Evolutionary conservation across 2,329 filamentous ascomycete species (phyloP).

Genomic region (Trichoderma sp.): DNA sequence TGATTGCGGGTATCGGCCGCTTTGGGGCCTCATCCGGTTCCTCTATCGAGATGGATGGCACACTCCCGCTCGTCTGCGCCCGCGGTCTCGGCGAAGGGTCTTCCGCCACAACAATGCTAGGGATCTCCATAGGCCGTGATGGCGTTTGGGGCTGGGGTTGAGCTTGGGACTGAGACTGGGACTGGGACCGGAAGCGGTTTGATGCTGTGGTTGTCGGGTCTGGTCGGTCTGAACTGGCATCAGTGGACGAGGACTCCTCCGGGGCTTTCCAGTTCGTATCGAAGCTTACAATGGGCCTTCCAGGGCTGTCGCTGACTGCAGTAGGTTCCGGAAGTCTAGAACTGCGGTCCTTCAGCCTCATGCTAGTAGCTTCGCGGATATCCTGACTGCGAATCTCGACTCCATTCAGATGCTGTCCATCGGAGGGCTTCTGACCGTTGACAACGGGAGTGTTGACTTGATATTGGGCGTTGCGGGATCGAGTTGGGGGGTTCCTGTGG

Average conservation of each 20-base stretch:
- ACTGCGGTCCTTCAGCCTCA: slow-evolving; percentile 83
- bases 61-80: slow-evolving; percentile 32
- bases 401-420: slow-evolving; percentile 68
- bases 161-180: not conserved
- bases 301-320: slow-evolving; percentile 85
- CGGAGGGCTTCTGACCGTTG: slow-evolving; percentile 36
- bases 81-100: slow-evolving; percentile 40
- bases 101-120: slow-evolving; percentile 58
- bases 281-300: slow-evolving; percentile 97
- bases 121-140: slow-evolving; percentile 45
- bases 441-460: slow-evolving; percentile 60
- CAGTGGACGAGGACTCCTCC: slow-evolving; percentile 61
- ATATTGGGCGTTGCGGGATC: slow-evolving; percentile 80
- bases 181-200: slow-evolving; percentile 20
- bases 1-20: slow-evolving; percentile 38
- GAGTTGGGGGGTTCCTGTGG: slow-evolving; percentile 78
- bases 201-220: slow-evolving; percentile 29
- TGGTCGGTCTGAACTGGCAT: slow-evolving; percentile 57
- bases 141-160: slow-evolving; percentile 25
- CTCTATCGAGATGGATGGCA: slow-evolving; percentile 42
- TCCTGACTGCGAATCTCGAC: slow-evolving; percentile 84
- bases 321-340: slow-evolving; percentile 83
- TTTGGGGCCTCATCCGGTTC: slow-evolving; percentile 29
- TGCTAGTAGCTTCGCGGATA: slow-evolving; percentile 86
- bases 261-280: slow-evolving; percentile 77